A percentile compares a stretch with the other conserved stretches of the same genome.
These are phyloP conservation scores for Erodium moschatum DNA, from an alignment of 441 rosid genomes.

Conservation along the genomic window DNA sequence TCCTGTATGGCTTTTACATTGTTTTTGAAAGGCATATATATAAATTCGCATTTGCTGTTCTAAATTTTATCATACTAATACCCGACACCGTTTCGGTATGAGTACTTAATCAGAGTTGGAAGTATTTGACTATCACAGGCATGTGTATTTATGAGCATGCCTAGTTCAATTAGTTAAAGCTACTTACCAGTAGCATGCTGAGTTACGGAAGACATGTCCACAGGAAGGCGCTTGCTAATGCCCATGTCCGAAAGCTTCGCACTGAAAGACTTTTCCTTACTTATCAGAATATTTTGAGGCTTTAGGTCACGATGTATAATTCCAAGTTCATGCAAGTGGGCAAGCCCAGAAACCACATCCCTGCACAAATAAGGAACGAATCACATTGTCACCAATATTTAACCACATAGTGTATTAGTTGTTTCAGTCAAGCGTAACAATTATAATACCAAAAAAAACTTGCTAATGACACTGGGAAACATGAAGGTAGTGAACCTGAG, in stretches of 20 bases:
- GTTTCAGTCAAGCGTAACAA: neutral
- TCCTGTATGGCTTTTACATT: neutral
- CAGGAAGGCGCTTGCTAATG: slow-evolving; percentile 67
- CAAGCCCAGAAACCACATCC: slow-evolving; percentile 71
- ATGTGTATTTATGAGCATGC: neutral
- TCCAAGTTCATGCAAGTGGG: slow-evolving; percentile 85
- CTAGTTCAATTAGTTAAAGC: slow-evolving; percentile 8
- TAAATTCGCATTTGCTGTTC: neutral
- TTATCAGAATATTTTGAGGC: slow-evolving; percentile 88
- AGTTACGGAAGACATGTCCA: slow-evolving; percentile 69
- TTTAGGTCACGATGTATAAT: slow-evolving; percentile 83
- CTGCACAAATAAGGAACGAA: slow-evolving; percentile 33
- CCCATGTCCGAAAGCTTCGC: slow-evolving; percentile 98
- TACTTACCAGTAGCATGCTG: slow-evolving; percentile 63
- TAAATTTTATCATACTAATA: neutral
- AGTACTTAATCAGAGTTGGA: neutral
- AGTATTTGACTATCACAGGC: neutral
- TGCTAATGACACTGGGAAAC: neutral
- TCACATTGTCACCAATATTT: slow-evolving; percentile 12
- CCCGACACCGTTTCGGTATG: neutral
- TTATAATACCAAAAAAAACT: neutral
- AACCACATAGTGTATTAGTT: neutral
- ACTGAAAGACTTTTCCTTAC: slow-evolving; percentile 45
- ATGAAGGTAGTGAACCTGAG: neutral
- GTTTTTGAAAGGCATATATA: neutral